Evolutionary conservation across 495 filamentous ascomycete genomes (phyloP).

Genomic region (Eremomyces bilateralis): DNA sequence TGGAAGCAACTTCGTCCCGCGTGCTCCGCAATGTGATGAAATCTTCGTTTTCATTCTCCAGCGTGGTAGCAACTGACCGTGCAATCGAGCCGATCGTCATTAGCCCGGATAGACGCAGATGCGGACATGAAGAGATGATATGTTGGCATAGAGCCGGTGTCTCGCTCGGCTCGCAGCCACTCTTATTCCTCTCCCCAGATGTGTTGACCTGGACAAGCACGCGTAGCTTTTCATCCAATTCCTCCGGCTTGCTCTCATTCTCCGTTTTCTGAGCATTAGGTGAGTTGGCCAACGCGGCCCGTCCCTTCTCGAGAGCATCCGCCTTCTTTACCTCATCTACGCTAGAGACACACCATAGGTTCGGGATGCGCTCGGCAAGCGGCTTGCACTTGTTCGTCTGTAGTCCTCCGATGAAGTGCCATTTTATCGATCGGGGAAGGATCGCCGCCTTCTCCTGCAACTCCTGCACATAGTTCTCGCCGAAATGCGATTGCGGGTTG

Average conservation of each 20-base stretch:
- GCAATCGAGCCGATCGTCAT: conserved; percentile 98
- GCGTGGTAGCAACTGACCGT: conserved; percentile 41
- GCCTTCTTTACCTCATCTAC: conserved; percentile 80
- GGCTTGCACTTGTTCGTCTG: conserved; percentile 83
- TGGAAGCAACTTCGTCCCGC: conserved; percentile 36
- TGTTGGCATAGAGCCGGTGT: conserved; percentile 40
- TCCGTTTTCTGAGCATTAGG: neutral
- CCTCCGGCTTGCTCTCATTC: conserved; percentile 1
- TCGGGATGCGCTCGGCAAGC: conserved; percentile 61
- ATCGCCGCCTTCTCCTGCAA: conserved; percentile 63
- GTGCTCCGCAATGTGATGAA: conserved; percentile 47
- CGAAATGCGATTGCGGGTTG: conserved; percentile 55
- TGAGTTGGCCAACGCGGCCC: conserved; percentile 29
- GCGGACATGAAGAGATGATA: conserved; percentile 45
- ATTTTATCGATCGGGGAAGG: conserved; percentile 55
- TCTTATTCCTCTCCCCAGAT: conserved; percentile 68
- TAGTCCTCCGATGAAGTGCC: conserved; percentile 91
- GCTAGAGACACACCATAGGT: conserved; percentile 83
- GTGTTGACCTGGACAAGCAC: conserved; percentile 92
- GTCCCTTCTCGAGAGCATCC: conserved; percentile 51
- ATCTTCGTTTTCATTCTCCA: conserved; percentile 74
- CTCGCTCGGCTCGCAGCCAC: conserved; percentile 43
- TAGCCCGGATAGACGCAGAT: conserved; percentile 53
- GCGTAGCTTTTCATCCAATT: conserved; percentile 24
- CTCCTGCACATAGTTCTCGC: conserved; percentile 94